Evolutionary conservation across 768 basidiomycete species (phyloP), one percentile per base, ranked within the genome.

Genomic region (Kwoniella europaea): DNA sequence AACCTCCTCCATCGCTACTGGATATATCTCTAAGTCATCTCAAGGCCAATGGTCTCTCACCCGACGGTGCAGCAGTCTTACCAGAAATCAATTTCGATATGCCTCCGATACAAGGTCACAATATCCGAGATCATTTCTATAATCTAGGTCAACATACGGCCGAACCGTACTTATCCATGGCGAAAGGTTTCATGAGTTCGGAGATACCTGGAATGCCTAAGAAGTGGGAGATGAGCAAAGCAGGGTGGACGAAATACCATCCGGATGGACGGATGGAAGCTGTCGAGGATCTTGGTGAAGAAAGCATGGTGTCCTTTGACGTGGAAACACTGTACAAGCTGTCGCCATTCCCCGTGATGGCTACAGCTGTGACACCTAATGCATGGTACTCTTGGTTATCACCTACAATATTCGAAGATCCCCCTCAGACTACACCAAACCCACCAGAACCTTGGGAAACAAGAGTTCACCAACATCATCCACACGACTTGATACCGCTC

Each of bases 371-470:
- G 1, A 90, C 93, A 4, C 86, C 87, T 24, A 89, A 89, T 60
- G 91, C 89, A 1, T 98, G 97, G 96, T 99, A 98, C 79, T 88
- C 89, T 3, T 99, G 97, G 95, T 89, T 97, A 71, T 94, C 92
- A 0, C 97, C 97, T 0, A 76, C 77, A 0, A 62, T 83, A 2
- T 83, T 83, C 64, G 69, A 76, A 42, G 53, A 67, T 6, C 74
- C 74, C 1, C 75, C 76, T 4, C 42, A 15, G 4, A 42, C 12
- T 10, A 20, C 57, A 2, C 63, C 35, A 29, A 53, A 20, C 4
- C 35, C 50, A 24, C 71, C 52, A 7, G 63, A 44, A 50, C 68
- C 68, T 27, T 80, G 79, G 79, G 76, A 78, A 16, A 77, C 63
- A 1, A 35, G 65, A 12, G 61, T 63, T 2, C 69, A 58, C 12